Conservation (phyloP, 2,329 filamentous ascomycete species). For the Metarhizium guizhouense region DNA sequence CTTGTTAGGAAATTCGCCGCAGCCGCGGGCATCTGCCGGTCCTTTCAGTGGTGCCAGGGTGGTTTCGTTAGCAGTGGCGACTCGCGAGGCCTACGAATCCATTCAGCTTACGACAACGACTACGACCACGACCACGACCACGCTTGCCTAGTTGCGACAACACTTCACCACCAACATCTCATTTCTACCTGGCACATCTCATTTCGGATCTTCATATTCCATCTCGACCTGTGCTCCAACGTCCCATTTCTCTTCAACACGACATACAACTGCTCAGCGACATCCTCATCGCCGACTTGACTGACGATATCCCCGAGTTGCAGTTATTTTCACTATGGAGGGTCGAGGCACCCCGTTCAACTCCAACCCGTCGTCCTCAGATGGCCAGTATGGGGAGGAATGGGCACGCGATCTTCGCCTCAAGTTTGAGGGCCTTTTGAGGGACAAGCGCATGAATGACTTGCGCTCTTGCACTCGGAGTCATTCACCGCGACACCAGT, state of each 20-base stretch:
- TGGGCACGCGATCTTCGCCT: conserved; percentile 72
- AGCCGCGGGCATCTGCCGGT: conserved; percentile 6
- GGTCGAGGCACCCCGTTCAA: conserved; percentile 26
- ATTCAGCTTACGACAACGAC: conserved; percentile 10
- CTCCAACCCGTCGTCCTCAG: conserved; percentile 16
- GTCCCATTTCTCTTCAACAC: neutral
- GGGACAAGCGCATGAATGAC: conserved; percentile 79
- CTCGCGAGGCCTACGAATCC: conserved; percentile 6
- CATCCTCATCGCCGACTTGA: neutral
- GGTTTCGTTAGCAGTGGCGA: conserved; percentile 6
- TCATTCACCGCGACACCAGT: conserved; percentile 49
- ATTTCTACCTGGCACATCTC: neutral
- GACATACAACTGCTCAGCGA: neutral
- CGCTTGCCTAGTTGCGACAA: conserved; percentile 2
- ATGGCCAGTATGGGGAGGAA: conserved; percentile 52
- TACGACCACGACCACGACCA: conserved; percentile 4
- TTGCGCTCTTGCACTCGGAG: conserved; percentile 48
- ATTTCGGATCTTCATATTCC: neutral
- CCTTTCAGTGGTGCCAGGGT: neutral
- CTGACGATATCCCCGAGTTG: neutral
- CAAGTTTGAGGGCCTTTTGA: conserved; percentile 80
- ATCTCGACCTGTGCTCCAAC: neutral
- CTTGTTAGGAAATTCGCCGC: neutral
- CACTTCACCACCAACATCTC: neutral
- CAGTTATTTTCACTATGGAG: conserved; percentile 23